These are phyloP conservation scores for Zygosaccharomyces bisporus DNA, from an alignment of 805 yeast genomes.

Conservation along the genomic window DNA sequence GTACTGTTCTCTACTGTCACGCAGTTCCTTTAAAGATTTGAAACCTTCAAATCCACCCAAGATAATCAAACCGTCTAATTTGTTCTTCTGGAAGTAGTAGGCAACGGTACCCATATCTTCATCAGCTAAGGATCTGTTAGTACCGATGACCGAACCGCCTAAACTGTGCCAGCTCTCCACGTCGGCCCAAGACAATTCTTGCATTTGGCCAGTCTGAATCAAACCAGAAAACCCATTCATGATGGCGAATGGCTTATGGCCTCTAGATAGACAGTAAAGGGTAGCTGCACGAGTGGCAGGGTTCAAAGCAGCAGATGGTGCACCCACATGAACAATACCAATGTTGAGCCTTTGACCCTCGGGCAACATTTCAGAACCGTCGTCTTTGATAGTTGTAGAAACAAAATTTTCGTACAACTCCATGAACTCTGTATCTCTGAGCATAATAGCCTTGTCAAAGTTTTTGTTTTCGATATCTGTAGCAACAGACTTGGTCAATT, in stretches of 20 bases:
- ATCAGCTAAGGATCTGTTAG: slow-evolving; percentile 82
- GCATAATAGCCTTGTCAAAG: slow-evolving; percentile 79
- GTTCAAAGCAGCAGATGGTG: slow-evolving; percentile 96
- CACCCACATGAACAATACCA: slow-evolving; percentile 90
- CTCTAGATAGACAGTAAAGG: slow-evolving; percentile 79
- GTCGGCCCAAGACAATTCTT: slow-evolving; percentile 73
- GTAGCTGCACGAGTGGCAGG: slow-evolving; percentile 91
- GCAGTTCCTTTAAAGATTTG: slow-evolving; percentile 74
- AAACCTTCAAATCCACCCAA: slow-evolving; percentile 99
- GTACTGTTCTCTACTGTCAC: slow-evolving; percentile 68
- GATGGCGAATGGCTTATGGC: slow-evolving; percentile 87
- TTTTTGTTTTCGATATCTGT: slow-evolving; percentile 74
- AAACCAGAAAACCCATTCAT: slow-evolving; percentile 93
- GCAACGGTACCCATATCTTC: slow-evolving; percentile 89
- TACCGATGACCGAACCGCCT: slow-evolving; percentile 97
- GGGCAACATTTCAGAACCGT: slow-evolving; percentile 58
- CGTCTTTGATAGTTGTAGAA: slow-evolving; percentile 64
- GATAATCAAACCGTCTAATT: slow-evolving; percentile 82
- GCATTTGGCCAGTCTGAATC: slow-evolving; percentile 81
- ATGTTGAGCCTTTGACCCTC: slow-evolving; percentile 59
- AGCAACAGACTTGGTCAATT: slow-evolving; percentile 84
- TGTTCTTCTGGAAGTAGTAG: slow-evolving; percentile 83
- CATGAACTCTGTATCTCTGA: slow-evolving; percentile 83
- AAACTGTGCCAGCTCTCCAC: slow-evolving; percentile 82
- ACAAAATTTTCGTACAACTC: slow-evolving; percentile 74